Percentiles rank a stretch among this genome's conserved stretches.
Conservation (phyloP, 2,329 filamentous ascomycete genomes). For the Alternaria postmessia region DNA sequence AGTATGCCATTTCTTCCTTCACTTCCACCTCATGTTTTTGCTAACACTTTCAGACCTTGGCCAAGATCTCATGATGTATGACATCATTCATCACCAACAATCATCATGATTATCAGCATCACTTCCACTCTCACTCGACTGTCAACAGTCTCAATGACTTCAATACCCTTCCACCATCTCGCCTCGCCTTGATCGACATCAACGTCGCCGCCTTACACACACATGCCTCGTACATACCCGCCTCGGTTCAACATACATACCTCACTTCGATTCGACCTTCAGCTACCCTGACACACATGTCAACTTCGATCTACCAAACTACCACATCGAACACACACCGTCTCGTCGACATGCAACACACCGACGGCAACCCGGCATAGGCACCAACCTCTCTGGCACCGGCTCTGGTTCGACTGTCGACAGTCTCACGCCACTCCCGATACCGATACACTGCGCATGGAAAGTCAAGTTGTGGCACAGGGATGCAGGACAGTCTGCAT, state of each 20-base stretch:
- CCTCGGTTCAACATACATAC: neutral
- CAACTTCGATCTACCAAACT: neutral
- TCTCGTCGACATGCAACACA: neutral
- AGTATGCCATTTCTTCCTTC: neutral
- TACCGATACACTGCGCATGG: neutral
- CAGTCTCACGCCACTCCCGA: constrained; percentile 1
- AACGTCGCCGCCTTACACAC: neutral
- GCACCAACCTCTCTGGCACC: constrained; percentile 1
- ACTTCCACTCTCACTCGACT: neutral
- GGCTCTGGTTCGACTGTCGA: constrained; percentile 3
- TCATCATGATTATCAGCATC: constrained; percentile 4
- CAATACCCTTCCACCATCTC: neutral
- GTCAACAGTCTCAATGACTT: neutral
- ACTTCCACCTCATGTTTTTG: neutral
- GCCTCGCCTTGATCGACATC: neutral
- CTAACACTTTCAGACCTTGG: constrained; percentile 1
- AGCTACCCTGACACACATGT: neutral
- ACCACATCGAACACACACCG: neutral
- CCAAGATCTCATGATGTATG: constrained; percentile 9
- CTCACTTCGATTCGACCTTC: neutral
- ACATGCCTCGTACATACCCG: neutral
- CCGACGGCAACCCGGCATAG: constrained; percentile 2
- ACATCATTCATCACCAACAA: neutral
- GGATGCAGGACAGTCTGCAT: constrained; percentile 7
- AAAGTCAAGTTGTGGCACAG: constrained; percentile 5